phyloP scores from a whole-genome alignment of 352 stramenopile species.

The Globisporangium nodosum region DNA sequence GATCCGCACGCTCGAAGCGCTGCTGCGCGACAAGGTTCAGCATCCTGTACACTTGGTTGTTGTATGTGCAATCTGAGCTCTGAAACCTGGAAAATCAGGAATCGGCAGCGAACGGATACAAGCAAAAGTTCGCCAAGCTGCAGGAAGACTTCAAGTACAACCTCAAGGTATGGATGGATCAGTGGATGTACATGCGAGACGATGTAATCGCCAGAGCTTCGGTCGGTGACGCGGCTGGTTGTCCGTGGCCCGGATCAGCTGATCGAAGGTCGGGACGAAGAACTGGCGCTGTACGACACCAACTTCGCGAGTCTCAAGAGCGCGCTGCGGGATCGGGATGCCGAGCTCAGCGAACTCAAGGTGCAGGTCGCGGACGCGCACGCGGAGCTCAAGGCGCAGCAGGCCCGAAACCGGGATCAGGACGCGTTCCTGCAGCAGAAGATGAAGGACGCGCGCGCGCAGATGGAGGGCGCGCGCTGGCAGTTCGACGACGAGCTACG shows the following conservation, averaged over 20 bases:
- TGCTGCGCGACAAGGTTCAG: slow-evolving; percentile 71
- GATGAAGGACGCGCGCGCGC: slow-evolving; percentile 62
- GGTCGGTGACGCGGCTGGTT: too few relatives aligned
- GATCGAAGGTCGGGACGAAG: slow-evolving; percentile 86
- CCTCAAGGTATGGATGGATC: slow-evolving; percentile 39
- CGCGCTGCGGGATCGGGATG: slow-evolving; percentile 66
- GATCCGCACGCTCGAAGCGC: slow-evolving; percentile 69
- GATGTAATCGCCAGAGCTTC: neutral
- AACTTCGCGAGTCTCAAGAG: slow-evolving; percentile 79
- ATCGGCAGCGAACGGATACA: slow-evolving; percentile 33
- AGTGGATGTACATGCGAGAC: neutral
- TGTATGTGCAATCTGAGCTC: neutral
- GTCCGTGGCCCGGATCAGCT: slow-evolving; percentile 18
- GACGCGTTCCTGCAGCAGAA: slow-evolving; percentile 63
- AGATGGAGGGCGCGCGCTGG: slow-evolving; percentile 69
- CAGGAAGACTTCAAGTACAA: slow-evolving; percentile 94
- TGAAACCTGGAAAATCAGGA: slow-evolving; percentile 22
- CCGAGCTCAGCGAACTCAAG: slow-evolving; percentile 60
- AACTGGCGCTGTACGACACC: slow-evolving; percentile 84
- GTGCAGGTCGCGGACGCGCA: slow-evolving; percentile 49
- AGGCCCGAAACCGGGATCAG: slow-evolving; percentile 35
- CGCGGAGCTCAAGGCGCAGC: slow-evolving; percentile 39
- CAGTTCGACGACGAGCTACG: slow-evolving; percentile 74
- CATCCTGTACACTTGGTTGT: slow-evolving; percentile 1
- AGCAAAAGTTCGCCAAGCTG: slow-evolving; percentile 79